Evolutionary conservation across 192 early-diverging fungal species (phyloP).

Genomic region (Backusella luteola): DNA sequence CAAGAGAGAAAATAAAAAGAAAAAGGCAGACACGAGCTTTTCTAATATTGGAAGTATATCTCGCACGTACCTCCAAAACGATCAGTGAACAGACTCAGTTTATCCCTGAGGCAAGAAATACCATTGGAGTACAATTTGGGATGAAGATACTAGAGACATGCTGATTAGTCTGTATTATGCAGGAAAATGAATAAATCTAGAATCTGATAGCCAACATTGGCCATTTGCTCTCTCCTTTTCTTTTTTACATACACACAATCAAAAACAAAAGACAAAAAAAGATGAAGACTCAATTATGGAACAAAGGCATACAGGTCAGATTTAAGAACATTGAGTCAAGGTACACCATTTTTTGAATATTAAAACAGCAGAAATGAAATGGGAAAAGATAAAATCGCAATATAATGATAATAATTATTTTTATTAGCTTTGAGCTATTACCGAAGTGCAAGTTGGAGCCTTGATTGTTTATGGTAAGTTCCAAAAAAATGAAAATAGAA

Average conservation of each 20-base stretch:
- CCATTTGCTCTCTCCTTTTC: background rate
- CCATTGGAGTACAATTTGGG: constrained; percentile 26
- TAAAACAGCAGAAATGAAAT: constrained; percentile 9
- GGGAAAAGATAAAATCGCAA: constrained; percentile 27
- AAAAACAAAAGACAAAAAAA: background rate
- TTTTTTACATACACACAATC: background rate
- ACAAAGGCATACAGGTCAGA: background rate
- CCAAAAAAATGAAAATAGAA: constrained; percentile 31
- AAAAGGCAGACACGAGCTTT: background rate
- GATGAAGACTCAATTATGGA: background rate
- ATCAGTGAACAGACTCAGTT: constrained; percentile 23
- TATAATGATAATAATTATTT: background rate
- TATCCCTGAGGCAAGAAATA: constrained; percentile 47
- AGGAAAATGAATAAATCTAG: background rate
- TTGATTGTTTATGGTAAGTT: constrained; percentile 85
- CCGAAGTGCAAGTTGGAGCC: constrained; percentile 87
- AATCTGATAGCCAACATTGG: background rate
- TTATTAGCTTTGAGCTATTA: constrained; percentile 71
- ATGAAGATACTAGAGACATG: background rate
- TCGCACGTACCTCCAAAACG: background rate
- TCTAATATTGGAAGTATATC: constrained; percentile 1
- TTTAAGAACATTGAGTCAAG: background rate
- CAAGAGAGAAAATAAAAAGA: background rate
- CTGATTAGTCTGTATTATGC: background rate
- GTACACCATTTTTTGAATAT: background rate